Percentiles rank a stretch among this genome's conserved stretches.
Evolutionary conservation across 352 stramenopile species (phyloP).

Genomic region (Phytophthora melonis): DNA sequence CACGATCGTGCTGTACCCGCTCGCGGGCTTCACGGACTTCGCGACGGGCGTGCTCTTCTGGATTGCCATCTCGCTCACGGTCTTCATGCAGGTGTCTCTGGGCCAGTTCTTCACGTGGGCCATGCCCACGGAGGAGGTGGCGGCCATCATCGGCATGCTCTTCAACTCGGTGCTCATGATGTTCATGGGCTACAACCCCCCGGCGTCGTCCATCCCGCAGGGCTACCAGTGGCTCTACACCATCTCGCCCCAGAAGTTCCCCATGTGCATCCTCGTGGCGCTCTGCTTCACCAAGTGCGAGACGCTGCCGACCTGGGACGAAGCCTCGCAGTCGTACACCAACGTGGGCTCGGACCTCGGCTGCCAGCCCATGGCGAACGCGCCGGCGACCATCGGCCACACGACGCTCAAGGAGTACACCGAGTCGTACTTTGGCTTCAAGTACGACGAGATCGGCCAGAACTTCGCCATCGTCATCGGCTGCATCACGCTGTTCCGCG

Average conservation of each 20-base stretch:
- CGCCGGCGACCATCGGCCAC: slow-evolving; percentile 1
- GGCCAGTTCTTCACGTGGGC: slow-evolving; percentile 4
- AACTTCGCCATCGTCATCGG: slow-evolving; percentile 5
- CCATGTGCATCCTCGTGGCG: slow-evolving; percentile 1
- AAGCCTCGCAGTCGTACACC: slow-evolving; percentile 1
- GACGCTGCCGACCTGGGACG: background rate
- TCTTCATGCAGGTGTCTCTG: slow-evolving; percentile 1
- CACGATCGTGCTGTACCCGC: slow-evolving; percentile 4
- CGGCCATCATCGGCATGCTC: background rate
- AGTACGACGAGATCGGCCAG: slow-evolving; percentile 6
- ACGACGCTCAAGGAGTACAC: slow-evolving; percentile 8
- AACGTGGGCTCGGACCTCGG: background rate
- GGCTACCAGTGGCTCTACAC: slow-evolving; percentile 6
- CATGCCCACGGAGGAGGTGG: background rate
- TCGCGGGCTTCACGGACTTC: slow-evolving; percentile 8
- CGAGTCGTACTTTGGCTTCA: slow-evolving; percentile 3
- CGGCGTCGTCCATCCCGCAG: background rate
- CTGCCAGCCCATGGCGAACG: slow-evolving; percentile 1
- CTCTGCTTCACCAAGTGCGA: slow-evolving; percentile 6
- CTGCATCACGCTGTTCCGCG: background rate
- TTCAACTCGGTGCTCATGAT: slow-evolving; percentile 6
- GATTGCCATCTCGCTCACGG: background rate
- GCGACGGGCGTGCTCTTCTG: background rate
- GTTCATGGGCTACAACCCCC: slow-evolving; percentile 6
- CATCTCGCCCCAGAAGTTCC: slow-evolving; percentile 1